Evolutionary conservation across 768 basidiomycete species (phyloP).

Genomic region (Tulasnella sp.): DNA sequence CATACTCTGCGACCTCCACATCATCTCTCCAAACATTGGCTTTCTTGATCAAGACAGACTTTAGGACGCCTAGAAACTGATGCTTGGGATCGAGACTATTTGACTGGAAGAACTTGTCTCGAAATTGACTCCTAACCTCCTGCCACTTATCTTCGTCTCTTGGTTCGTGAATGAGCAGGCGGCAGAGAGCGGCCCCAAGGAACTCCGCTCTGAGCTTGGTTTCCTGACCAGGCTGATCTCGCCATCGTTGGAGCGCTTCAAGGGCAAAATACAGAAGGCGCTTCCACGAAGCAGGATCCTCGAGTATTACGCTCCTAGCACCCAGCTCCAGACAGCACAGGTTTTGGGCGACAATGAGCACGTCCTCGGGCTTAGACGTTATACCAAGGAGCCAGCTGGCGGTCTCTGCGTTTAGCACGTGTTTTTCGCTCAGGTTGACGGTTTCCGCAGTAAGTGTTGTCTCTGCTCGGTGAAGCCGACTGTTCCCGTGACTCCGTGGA

Average conservation of each 20-base stretch:
- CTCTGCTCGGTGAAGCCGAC: too few relatives aligned
- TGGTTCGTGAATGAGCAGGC: not conserved
- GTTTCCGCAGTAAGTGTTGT: not conserved
- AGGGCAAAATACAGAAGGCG: not conserved
- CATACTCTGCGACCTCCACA: not conserved
- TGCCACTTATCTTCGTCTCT: not conserved
- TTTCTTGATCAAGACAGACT: not conserved
- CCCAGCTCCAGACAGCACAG: not conserved
- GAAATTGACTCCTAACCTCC: not conserved
- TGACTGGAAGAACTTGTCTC: not conserved
- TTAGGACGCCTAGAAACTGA: too few relatives aligned
- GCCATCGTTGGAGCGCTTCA: not conserved
- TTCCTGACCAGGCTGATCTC: not conserved
- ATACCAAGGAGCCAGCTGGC: not conserved
- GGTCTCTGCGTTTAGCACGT: not conserved
- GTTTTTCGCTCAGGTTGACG: not conserved
- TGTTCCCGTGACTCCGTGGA: not conserved
- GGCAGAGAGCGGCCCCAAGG: not conserved
- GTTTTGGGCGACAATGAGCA: not conserved
- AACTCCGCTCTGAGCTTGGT: not conserved
- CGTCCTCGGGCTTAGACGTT: not conserved
- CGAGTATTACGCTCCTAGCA: not conserved
- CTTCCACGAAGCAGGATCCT: not conserved
- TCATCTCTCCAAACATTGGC: not conserved
- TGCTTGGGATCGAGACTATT: too few relatives aligned